Conservation (phyloP, 352 stramenopile genomes). For the Phytophthora ramorum region DNA sequence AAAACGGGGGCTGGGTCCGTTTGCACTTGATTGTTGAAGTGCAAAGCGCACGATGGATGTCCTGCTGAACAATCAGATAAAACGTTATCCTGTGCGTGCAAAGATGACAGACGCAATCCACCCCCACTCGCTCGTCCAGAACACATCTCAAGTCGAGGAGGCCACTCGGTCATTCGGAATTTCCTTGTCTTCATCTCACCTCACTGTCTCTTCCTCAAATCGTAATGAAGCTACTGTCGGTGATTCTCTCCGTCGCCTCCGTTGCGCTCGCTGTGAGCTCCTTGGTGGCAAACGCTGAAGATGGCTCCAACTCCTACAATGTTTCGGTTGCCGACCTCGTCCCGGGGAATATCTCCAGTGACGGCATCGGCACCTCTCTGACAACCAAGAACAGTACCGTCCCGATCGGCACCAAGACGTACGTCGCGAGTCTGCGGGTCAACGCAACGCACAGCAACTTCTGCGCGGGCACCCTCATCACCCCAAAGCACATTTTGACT, state of each 20-base stretch:
- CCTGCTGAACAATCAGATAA: not conserved
- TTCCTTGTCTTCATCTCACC: conserved; percentile 2
- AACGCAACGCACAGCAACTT: conserved; percentile 15
- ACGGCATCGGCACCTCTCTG: conserved; percentile 19
- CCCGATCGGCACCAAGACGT: conserved; percentile 42
- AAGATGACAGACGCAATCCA: too few relatives aligned
- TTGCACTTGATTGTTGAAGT: too few relatives aligned
- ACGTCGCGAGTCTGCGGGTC: conserved; percentile 28
- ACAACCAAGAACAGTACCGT: conserved; percentile 20
- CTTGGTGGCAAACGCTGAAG: conserved; percentile 2
- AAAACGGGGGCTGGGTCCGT: too few relatives aligned
- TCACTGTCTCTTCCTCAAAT: not conserved
- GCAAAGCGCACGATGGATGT: not conserved
- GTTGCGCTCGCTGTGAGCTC: not conserved
- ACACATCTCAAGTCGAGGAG: too few relatives aligned
- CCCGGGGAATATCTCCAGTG: conserved; percentile 40
- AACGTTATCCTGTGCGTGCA: not conserved
- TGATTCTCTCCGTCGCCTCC: not conserved
- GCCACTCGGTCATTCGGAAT: conserved; percentile 12
- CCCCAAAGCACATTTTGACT: conserved; percentile 18
- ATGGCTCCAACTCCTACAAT: conserved; percentile 9
- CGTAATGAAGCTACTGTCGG: conserved; percentile 8
- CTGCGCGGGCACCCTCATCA: conserved; percentile 23
- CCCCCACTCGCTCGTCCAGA: too few relatives aligned
- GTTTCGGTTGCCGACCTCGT: conserved; percentile 6